Evolutionary conservation across 768 basidiomycete genomes (phyloP), one percentile per base, ranked within the genome.

Genomic region (Punctularia strigosozonata): DNA sequence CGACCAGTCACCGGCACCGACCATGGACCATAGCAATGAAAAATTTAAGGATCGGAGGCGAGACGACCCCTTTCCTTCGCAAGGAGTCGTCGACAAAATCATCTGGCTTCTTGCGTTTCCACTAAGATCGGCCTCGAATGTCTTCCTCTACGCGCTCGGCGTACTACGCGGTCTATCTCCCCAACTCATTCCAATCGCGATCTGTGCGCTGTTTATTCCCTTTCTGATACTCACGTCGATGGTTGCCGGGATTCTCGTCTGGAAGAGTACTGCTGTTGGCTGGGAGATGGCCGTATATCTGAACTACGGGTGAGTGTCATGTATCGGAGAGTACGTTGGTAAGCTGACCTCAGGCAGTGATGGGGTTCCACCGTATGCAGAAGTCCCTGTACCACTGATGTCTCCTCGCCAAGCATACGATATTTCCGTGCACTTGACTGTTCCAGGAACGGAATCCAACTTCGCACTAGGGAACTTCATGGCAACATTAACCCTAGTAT

Each of bases 401-500:
- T 66, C 69, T 37, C 50, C 71, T 14, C 60, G 67, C 25, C 86
- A 88, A 45, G 71, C 72, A n/a, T 90, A 89, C 41, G 76, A 86
- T 45, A 62, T 90, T 37, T 76, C 75, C 31, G 58, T 89, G 13
- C 70, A 74, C 38, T 62, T 90, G 13, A 55, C 62, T 21, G 63
- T 89, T 5, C 87, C 87, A 8, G 64, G 73, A 3, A 69, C 70
- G 14, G 73, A 77, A 42, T 56, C 76, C 17, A 89, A 86, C 58
- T 62, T 72, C 48, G 76, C 64, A 4, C 72, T 90, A 3, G 87
- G 87, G 30, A 90, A 90, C 55, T 90, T 89, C 57, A 90, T 90
- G 87, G 63, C 75, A 4, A 69, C 65, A 31, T 53, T 89, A 25
- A 75, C 68, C 1, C 57, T 90, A 20, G 63, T 61, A 3, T 76